Evolutionary conservation across 208 protist species (phyloP).

Genomic region (Trypanosomatidae sp.): DNA sequence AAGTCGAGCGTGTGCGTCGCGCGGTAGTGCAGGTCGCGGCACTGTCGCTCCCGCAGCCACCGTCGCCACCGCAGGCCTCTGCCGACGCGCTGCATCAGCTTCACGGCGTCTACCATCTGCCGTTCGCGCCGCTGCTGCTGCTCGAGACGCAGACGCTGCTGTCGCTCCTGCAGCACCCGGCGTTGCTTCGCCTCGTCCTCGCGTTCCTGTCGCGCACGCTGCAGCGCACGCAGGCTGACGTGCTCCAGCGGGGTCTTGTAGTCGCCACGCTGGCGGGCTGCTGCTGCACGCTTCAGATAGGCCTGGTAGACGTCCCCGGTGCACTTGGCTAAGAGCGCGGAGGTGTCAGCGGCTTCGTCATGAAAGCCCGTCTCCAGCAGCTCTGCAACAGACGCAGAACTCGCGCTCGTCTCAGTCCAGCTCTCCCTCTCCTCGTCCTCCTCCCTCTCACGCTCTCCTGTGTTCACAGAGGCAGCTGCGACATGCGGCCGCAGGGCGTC

Average conservation of each 20-base stretch:
- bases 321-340: constrained; percentile 21
- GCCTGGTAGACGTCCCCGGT: constrained; percentile 39
- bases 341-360: not conserved
- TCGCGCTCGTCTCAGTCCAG: not conserved
- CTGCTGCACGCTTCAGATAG: constrained; percentile 19
- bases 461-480: no score
- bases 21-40: no score
- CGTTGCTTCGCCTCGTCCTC: constrained; percentile 39
- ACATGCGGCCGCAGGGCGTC: no score
- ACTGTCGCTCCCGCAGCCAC: constrained; percentile 37
- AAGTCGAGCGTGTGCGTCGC: no score
- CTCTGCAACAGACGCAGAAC: not conserved
- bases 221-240: constrained; percentile 49
- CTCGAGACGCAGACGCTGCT: no score
- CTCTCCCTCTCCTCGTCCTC: no score
- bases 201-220: constrained; percentile 23
- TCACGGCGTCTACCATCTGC: no score
- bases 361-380: not conserved
- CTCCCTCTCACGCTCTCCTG: no score
- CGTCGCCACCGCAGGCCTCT: constrained; percentile 40
- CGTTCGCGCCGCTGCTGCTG: no score
- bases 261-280: constrained; percentile 31
- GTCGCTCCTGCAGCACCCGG: constrained; percentile 35
- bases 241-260: constrained; percentile 51
- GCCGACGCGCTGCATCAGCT: constrained; percentile 52